Conservation (phyloP, 1,139 yeast species). For the Hyphopichia khmerensis region DNA sequence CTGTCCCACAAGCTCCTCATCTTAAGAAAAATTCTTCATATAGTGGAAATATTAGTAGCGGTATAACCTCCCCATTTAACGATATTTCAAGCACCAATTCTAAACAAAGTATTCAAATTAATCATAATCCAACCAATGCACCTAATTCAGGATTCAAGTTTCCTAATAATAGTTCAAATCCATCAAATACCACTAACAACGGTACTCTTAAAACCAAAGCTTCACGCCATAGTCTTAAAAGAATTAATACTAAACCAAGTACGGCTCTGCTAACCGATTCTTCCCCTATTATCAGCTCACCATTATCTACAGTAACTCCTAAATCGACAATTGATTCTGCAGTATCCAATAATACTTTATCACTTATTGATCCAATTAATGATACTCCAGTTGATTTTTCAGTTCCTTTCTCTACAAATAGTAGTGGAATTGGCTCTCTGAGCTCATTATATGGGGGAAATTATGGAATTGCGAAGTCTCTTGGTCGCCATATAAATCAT, state of each 20-base stretch:
- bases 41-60: background rate
- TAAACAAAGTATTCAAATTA: background rate
- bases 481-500: conserved; percentile 8
- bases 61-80: conserved; percentile 2
- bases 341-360: conserved; percentile 17
- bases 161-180: conserved; percentile 10
- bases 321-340: conserved; percentile 25
- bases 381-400: conserved; percentile 44
- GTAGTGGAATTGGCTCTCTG: background rate
- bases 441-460: background rate
- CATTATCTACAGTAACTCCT: conserved; percentile 35
- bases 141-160: conserved; percentile 17
- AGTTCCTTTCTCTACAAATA: conserved; percentile 19
- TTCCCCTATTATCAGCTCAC: conserved; percentile 37
- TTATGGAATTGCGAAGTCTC: conserved; percentile 2
- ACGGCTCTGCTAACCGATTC: conserved; percentile 12
- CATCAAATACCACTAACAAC: background rate
- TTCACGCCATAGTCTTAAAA: conserved; percentile 16
- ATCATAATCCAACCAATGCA: conserved; percentile 7
- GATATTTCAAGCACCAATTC: background rate
- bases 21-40: background rate
- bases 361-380: conserved; percentile 39
- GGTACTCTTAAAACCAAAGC: background rate
- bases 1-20: conserved; percentile 9
- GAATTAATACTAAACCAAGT: conserved; percentile 11